Conservation (phyloP, 2,329 filamentous ascomycete species). For the Penicillium thymicola region DNA sequence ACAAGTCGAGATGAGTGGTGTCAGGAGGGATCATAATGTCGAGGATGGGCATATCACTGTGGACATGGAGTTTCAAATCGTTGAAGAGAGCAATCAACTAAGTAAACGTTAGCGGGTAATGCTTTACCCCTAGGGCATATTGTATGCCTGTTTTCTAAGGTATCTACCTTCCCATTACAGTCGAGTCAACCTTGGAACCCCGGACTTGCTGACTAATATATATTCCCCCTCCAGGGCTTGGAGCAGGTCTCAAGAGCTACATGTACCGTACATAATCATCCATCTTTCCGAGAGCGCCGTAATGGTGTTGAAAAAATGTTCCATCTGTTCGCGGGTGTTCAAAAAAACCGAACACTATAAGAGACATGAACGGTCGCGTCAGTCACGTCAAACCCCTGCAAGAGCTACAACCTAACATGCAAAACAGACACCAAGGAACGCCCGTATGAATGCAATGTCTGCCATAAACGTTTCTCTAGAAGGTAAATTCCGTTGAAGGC, state of each 20-base stretch:
- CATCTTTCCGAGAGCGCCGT: conserved; percentile 15
- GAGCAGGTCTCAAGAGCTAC: neutral
- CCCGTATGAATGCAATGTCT: conserved; percentile 53
- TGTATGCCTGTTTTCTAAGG: neutral
- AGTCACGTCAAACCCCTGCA: conserved; percentile 23
- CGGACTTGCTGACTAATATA: neutral
- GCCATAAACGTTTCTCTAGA: conserved; percentile 54
- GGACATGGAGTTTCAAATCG: neutral
- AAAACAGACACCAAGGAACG: conserved; percentile 53
- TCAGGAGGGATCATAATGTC: neutral
- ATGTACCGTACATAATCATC: conserved; percentile 1
- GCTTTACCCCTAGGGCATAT: neutral
- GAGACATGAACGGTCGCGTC: conserved; percentile 55
- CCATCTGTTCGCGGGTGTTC: conserved; percentile 53
- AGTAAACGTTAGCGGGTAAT: neutral
- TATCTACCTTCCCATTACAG: neutral
- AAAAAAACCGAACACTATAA: conserved; percentile 57
- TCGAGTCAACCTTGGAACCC: conserved; percentile 1
- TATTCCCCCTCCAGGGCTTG: neutral
- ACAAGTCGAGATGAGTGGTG: neutral
- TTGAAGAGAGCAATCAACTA: neutral
- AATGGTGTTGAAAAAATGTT: conserved; percentile 46
- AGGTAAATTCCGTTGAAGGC: conserved; percentile 39
- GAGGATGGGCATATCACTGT: neutral
- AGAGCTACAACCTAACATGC: conserved; percentile 6